Evolutionary conservation across 768 basidiomycete species (phyloP), one percentile per base, ranked within the genome.

Genomic region (Coprinopsis marcescibilis): DNA sequence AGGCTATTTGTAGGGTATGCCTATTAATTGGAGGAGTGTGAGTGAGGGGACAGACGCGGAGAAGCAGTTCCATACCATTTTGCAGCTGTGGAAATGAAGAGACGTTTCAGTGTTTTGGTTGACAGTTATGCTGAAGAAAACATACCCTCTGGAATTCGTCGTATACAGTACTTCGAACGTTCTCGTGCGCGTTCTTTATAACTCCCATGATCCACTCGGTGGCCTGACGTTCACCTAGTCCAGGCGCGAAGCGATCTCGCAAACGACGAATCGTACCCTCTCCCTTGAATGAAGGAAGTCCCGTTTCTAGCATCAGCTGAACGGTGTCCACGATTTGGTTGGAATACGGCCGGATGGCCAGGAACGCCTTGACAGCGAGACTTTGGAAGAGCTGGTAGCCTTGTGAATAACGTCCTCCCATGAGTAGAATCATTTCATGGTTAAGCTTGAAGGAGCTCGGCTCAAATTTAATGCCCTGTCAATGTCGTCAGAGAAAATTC

Each of bases 401-500:
- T 65, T 94, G 89, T 1, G 91, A 94, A 59, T 87, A 78, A 54
- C 88, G 77, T 8, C 96, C 96, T 40, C 96, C 96, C 96, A 99
- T 99, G 25, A 98, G 69, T 12, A 88, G 76, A 14, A 98, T 88
- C 96, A 99, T 99, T 64, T 99, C 96, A 62, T 97, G 94, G 50
- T 91, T 96, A 40, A 99, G 77, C 68, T 99, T 99, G 82, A 99
- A 99, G 10, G 92, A 95, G 61, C 75, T 87, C 0, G 96, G 95
- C 60, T 99, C 96, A 61, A 99, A 99, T 75, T 98, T 99, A 65
- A 99, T 88, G 50, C 96, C 92, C 92, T 92, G 55, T 20, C 12
- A 40, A 40, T 30, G 37, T 27, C 36, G 3, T 45, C 49, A 30
- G 36, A 51, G 40, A 40, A 15, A 11, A n/a, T n/a, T 32, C 30